Evolutionary conservation across 2,329 filamentous ascomycete species (phyloP).

Genomic region (Clathrospora elynae): DNA sequence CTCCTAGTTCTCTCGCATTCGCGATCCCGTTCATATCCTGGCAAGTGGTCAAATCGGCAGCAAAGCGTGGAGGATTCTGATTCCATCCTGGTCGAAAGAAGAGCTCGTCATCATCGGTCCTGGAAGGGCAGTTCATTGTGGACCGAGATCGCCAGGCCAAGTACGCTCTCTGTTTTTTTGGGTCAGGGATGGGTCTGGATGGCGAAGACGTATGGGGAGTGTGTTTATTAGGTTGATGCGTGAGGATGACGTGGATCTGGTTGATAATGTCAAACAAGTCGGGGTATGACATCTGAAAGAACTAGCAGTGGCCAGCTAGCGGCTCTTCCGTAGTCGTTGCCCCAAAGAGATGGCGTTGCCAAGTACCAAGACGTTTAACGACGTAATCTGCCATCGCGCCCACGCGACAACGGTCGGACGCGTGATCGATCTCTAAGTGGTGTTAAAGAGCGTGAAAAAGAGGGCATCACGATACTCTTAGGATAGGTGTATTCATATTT

Average conservation of each 20-base stretch:
- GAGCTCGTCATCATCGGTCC: conserved; percentile 33
- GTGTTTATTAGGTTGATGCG: conserved; percentile 11
- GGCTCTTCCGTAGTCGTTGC: conserved; percentile 23
- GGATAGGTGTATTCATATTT: too few relatives aligned
- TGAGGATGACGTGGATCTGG: conserved; percentile 22
- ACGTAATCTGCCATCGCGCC: conserved; percentile 8
- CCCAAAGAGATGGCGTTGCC: conserved; percentile 22
- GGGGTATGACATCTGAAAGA: conserved; percentile 22
- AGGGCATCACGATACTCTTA: too few relatives aligned
- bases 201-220: not conserved
- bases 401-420: conserved; percentile 16
- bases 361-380: conserved; percentile 22
- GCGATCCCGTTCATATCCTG: conserved; percentile 40
- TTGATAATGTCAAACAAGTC: conserved; percentile 13
- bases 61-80: conserved; percentile 37
- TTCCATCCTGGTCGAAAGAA: conserved; percentile 38
- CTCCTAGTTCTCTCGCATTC: conserved; percentile 37
- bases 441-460: too few relatives aligned
- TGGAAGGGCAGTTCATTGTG: conserved; percentile 43
- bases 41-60: conserved; percentile 40
- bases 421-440: not conserved
- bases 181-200: not conserved
- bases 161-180: not conserved
- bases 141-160: not conserved
- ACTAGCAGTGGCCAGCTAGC: conserved; percentile 22